A percentile compares a stretch with the other conserved stretches of the same genome.
Evolutionary conservation across 2,329 filamentous ascomycete genomes (phyloP).

Genomic region (Penicillium sp.): DNA sequence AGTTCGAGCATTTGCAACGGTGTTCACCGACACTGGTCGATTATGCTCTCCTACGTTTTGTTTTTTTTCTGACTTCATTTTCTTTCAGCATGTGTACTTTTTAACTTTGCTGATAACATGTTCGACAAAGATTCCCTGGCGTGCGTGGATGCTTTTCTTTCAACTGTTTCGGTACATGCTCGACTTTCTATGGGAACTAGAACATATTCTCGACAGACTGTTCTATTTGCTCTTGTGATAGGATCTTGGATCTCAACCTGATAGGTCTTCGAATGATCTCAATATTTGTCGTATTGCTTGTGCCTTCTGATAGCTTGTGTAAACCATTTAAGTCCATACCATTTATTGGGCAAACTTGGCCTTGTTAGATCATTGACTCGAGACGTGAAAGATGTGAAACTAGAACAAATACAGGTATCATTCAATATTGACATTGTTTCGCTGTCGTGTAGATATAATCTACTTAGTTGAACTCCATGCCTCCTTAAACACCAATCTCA

Average conservation of each 20-base stretch:
- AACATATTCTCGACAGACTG: neutral
- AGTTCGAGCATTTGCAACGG: conserved; percentile 38
- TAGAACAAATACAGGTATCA: conserved; percentile 11
- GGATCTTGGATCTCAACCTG: neutral
- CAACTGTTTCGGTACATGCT: conserved; percentile 4
- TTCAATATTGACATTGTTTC: conserved; percentile 4
- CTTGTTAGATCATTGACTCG: neutral
- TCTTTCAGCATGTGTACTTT: conserved; percentile 22
- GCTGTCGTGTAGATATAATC: neutral
- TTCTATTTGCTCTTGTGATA: neutral
- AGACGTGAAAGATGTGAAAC: neutral
- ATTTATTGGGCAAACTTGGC: neutral
- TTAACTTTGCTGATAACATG: conserved; percentile 22
- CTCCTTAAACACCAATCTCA: conserved; percentile 66
- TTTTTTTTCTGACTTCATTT: conserved; percentile 14
- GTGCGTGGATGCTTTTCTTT: conserved; percentile 11
- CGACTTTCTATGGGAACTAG: neutral
- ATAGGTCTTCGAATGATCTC: neutral
- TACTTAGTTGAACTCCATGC: conserved; percentile 54
- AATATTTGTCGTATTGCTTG: neutral
- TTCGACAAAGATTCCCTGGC: conserved; percentile 25
- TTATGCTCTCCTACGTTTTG: conserved; percentile 33
- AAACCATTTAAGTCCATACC: conserved; percentile 20
- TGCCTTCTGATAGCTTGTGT: conserved; percentile 11
- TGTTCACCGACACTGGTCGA: conserved; percentile 32